Base-by-base conservation (phyloP, 2,329 filamentous ascomycete species). In the Paramyrothecium sp. region DNA sequence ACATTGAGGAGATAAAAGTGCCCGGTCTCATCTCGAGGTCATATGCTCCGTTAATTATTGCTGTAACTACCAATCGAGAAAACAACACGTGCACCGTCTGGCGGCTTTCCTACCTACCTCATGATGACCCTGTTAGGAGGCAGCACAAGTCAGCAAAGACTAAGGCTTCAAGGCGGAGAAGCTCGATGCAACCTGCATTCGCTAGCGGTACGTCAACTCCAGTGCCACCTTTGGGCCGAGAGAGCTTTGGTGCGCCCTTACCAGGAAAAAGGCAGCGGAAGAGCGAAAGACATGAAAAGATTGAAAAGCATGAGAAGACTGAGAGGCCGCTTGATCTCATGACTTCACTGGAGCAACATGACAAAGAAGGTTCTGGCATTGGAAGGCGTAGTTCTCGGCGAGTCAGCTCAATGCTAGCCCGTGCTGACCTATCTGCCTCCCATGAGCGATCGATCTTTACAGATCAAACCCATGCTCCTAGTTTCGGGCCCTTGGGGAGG, bases 341-440 rank as follows among this genome's bases (percentile, higher is more conserved):
- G 3, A 82, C 89, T 3, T 85, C 89, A 1, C 74, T 94, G n/a
- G 89, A 90, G 56, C 83, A 89, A 53, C 74, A 76, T 47, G 89
- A 92, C 56, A 82, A 81, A 54, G 78, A 82, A 56, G 79, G 76
- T 12, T 69, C 72, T n/a, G 78, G 80, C 17, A 78, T 79, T 13
- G 81, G 81, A 0, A 76, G 85, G 54, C 79, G 85, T 58, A 85
- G 85, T 60, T 89, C 86, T 19, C 86, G 95, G 48, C 86, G 95
- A 53, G 89, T 98, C 23, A 99, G 95, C 76, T 98, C 94, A 17
- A 84, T 97, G 75, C 80, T 97, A 54, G 93, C 93, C 17, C 84
- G 94, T 66, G 90, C 91, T 33, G 94, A 97, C 69, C 78, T 97
- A 20, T 94, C 91, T 0, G 89, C 91, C 11, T 95, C 89, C 17